These are phyloP conservation scores for Vaccinium darrowii DNA, from an alignment of 148 eudicot species.

Conservation along the genomic window DNA sequence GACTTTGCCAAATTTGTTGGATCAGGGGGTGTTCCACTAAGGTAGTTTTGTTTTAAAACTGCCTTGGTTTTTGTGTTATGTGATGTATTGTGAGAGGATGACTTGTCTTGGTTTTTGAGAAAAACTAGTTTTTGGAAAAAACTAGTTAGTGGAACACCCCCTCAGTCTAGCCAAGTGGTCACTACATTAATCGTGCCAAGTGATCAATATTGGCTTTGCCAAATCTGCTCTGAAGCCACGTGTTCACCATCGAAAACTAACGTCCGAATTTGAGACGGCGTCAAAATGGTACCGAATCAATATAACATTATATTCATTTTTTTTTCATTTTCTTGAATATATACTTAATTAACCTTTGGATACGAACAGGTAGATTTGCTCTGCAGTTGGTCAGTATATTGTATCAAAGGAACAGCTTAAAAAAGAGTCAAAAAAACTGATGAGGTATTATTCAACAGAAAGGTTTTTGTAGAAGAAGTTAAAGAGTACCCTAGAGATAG, in stretches of 20 bases:
- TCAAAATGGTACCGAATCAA: not conserved
- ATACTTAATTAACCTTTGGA: not conserved
- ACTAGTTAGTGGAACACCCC: too few relatives aligned
- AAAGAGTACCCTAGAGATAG: not conserved
- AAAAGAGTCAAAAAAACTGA: too few relatives aligned
- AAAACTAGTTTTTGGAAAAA: too few relatives aligned
- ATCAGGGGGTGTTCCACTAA: too few relatives aligned
- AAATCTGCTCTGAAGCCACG: not conserved
- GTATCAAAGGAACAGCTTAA: too few relatives aligned
- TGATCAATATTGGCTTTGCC: not conserved
- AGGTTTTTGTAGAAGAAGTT: too few relatives aligned
- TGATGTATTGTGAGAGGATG: too few relatives aligned
- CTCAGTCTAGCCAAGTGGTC: not conserved
- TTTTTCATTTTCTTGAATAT: not conserved
- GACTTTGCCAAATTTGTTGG: not conserved
- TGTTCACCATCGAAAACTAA: not conserved
- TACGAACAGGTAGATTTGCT: not conserved
- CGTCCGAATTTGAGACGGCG: not conserved
- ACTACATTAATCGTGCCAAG: not conserved
- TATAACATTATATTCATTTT: not conserved
- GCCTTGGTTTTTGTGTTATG: too few relatives aligned
- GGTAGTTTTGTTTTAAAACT: too few relatives aligned
- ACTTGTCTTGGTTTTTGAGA: too few relatives aligned
- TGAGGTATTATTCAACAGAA: too few relatives aligned
- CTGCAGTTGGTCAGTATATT: too few relatives aligned